Evolutionary conservation across 83 land plant genomes (phyloP).

Genomic region (Isoetes engelmannii): DNA sequence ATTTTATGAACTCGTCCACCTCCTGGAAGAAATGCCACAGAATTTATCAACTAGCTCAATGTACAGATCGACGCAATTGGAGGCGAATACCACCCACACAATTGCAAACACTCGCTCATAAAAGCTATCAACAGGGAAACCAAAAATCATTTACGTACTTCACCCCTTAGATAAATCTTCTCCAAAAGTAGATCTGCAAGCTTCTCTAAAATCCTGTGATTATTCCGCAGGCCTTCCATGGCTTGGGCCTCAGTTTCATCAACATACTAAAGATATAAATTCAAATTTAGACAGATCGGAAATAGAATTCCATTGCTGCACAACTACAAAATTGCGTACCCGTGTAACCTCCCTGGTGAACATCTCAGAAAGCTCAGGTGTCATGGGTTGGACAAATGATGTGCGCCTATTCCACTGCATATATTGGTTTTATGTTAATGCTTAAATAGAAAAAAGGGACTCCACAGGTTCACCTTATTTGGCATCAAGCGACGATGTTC

Average conservation of each 20-base stretch:
- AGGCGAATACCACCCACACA: too few relatives aligned
- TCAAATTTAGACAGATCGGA: too few relatives aligned
- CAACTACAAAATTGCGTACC: constrained; percentile 31
- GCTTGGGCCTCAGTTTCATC: constrained; percentile 84
- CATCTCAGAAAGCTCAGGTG: constrained; percentile 72
- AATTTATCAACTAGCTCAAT: too few relatives aligned
- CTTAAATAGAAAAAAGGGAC: constrained; percentile 10
- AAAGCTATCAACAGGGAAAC: too few relatives aligned
- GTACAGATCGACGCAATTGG: too few relatives aligned
- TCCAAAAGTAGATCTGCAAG: constrained; percentile 50
- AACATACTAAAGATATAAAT: constrained; percentile 50
- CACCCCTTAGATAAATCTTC: constrained; percentile 62
- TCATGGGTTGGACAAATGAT: constrained; percentile 49
- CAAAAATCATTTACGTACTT: constrained; percentile 38
- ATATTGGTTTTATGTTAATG: neutral
- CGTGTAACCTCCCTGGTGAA: constrained; percentile 74
- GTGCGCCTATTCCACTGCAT: constrained; percentile 77
- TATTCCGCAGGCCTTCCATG: constrained; percentile 52
- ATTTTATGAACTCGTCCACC: constrained; percentile 54
- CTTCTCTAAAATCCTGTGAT: constrained; percentile 55
- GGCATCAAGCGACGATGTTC: constrained; percentile 49
- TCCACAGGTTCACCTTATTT: constrained; percentile 39
- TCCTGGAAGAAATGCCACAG: constrained; percentile 48
- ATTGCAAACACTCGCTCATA: too few relatives aligned
- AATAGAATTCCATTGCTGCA: too few relatives aligned